Conservation (phyloP, 225 moss, liverwort and hornwort genomes). For the Physcomitrium patens region DNA sequence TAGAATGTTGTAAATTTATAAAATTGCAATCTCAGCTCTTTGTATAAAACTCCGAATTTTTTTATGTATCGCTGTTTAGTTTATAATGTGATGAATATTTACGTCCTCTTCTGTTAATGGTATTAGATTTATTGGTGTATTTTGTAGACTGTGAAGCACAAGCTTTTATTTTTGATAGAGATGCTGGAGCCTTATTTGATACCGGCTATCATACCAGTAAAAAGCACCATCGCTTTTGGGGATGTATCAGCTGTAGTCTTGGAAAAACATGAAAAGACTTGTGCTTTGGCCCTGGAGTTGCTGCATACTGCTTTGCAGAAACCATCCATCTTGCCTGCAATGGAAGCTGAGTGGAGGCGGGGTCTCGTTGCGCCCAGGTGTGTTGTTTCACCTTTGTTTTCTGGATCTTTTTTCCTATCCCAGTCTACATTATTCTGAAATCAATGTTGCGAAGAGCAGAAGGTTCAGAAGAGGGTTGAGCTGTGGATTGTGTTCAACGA, state of each 20-base stretch:
- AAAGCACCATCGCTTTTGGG: slow-evolving; percentile 95
- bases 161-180: slow-evolving; percentile 82
- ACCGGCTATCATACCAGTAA: slow-evolving; percentile 86
- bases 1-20: not conserved
- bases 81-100: slow-evolving; percentile 6
- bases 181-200: slow-evolving; percentile 93
- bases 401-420: not conserved
- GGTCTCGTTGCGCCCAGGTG: slow-evolving; percentile 88
- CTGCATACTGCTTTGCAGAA: slow-evolving; percentile 77
- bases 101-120: slow-evolving; percentile 9
- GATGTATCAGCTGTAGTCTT: slow-evolving; percentile 92
- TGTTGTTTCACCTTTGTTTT: slow-evolving; percentile 27
- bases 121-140: slow-evolving; percentile 12
- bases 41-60: slow-evolving; percentile 1
- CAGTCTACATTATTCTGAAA: slow-evolving; percentile 19
- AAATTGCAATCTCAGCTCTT: slow-evolving; percentile 2
- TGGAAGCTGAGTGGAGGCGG: slow-evolving; percentile 96
- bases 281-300: slow-evolving; percentile 89
- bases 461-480: not conserved
- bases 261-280: slow-evolving; percentile 87
- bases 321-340: slow-evolving; percentile 82
- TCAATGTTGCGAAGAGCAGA: slow-evolving; percentile 1
- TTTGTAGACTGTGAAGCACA: slow-evolving; percentile 79
- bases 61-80: not conserved
- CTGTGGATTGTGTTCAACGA: slow-evolving; percentile 2